phyloP scores from a whole-genome alignment of 345 rosid species.

The Lumnitzera racemosa region DNA sequence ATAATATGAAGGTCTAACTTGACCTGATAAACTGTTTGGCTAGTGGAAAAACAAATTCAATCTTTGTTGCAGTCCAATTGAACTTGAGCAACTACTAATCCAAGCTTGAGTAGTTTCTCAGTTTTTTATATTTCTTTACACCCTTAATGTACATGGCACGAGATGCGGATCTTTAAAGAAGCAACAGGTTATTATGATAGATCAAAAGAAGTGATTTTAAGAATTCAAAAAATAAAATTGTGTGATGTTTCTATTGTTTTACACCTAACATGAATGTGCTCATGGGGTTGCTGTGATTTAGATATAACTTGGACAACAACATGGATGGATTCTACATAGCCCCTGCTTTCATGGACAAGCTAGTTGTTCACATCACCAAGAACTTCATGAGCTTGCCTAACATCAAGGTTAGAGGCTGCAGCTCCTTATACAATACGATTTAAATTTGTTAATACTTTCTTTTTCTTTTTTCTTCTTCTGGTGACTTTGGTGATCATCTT shows the following conservation, averaged over 20 bases:
- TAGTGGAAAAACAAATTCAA: no score
- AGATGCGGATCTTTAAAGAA: no score
- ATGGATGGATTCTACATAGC: constrained; percentile 20
- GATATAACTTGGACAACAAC: constrained; percentile 9
- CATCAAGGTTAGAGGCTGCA: constrained; percentile 8
- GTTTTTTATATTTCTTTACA: no score
- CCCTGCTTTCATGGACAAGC: constrained; percentile 23
- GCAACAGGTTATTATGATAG: no score
- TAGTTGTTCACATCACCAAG: constrained; percentile 16
- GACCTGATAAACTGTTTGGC: no score
- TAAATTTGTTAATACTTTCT: background rate
- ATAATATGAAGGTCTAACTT: no score
- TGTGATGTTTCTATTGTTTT: no score
- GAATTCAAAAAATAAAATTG: background rate
- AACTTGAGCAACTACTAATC: no score
- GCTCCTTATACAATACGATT: background rate
- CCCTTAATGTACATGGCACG: no score
- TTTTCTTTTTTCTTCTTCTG: background rate
- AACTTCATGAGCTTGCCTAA: constrained; percentile 17
- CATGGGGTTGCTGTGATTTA: background rate
- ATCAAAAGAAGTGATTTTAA: background rate
- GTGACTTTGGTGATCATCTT: background rate
- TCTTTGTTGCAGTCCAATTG: no score
- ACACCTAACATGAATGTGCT: no score
- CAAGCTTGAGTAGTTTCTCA: no score